Conservation (phyloP, 352 stramenopile genomes). For the Phytophthora megakarya region DNA sequence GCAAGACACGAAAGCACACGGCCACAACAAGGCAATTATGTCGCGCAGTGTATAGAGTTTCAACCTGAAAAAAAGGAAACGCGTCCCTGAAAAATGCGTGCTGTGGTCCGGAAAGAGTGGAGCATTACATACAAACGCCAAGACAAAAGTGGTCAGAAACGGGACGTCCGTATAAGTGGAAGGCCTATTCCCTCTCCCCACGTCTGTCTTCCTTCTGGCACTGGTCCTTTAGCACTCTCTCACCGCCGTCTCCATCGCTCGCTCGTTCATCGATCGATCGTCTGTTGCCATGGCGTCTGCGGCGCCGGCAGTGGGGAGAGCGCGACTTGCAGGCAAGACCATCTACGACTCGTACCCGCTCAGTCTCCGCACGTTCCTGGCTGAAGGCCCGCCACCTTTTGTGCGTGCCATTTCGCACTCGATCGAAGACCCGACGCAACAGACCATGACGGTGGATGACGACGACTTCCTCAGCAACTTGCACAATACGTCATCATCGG, state of each 20-base stretch:
- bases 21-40: constrained; percentile 4
- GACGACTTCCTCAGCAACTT: constrained; percentile 35
- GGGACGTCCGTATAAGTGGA: constrained; percentile 4
- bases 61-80: background rate
- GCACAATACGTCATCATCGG: constrained; percentile 36
- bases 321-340: constrained; percentile 31
- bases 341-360: constrained; percentile 80
- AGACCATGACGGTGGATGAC: constrained; percentile 26
- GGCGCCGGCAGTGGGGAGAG: constrained; percentile 10
- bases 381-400: constrained; percentile 30
- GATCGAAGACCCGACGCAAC: constrained; percentile 25
- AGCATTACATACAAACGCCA: constrained; percentile 7
- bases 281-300: constrained; percentile 25
- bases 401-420: constrained; percentile 33
- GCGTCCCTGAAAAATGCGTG: background rate
- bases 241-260: constrained; percentile 1
- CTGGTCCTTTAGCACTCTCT: constrained; percentile 26
- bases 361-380: constrained; percentile 40
- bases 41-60: constrained; percentile 7
- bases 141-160: constrained; percentile 22
- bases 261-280: constrained; percentile 14
- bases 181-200: constrained; percentile 21
- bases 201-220: constrained; percentile 37
- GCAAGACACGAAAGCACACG: background rate
- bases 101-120: background rate